These are phyloP conservation scores for Aspergillus haitiensis DNA, from an alignment of 495 filamentous ascomycete species.

Conservation along the genomic window DNA sequence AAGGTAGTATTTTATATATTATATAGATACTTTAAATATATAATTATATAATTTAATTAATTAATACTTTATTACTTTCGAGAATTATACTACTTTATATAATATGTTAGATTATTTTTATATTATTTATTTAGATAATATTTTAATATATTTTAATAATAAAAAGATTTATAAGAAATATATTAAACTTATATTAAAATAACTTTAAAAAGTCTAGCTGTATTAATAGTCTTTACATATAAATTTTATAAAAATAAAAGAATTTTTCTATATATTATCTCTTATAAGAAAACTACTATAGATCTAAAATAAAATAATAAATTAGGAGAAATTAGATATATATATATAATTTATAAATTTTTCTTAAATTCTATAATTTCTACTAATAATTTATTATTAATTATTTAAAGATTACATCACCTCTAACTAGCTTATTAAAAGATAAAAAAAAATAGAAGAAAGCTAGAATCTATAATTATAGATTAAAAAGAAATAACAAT, in stretches of 20 bases:
- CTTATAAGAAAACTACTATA: neutral
- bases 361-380: slow-evolving; percentile 13
- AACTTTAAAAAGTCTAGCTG: too few relatives aligned
- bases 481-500: neutral
- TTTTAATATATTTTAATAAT: too few relatives aligned
- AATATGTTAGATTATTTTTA: too few relatives aligned
- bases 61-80: too few relatives aligned
- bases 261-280: slow-evolving; percentile 16
- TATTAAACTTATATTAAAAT: too few relatives aligned
- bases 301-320: neutral
- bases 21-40: slow-evolving; percentile 8
- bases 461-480: neutral
- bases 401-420: slow-evolving; percentile 5
- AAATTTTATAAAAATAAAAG: slow-evolving; percentile 7
- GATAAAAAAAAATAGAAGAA: too few relatives aligned
- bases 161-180: too few relatives aligned
- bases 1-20: slow-evolving; percentile 4
- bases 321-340: slow-evolving; percentile 7
- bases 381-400: slow-evolving; percentile 15
- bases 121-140: too few relatives aligned
- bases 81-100: too few relatives aligned
- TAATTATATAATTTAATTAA: slow-evolving; percentile 13
- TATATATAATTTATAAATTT: slow-evolving; percentile 15
- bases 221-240: slow-evolving; percentile 14
- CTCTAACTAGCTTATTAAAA: neutral